phyloP scores from a whole-genome alignment of 2,329 filamentous ascomycete genomes.

The Neofusicoccum ribis region DNA sequence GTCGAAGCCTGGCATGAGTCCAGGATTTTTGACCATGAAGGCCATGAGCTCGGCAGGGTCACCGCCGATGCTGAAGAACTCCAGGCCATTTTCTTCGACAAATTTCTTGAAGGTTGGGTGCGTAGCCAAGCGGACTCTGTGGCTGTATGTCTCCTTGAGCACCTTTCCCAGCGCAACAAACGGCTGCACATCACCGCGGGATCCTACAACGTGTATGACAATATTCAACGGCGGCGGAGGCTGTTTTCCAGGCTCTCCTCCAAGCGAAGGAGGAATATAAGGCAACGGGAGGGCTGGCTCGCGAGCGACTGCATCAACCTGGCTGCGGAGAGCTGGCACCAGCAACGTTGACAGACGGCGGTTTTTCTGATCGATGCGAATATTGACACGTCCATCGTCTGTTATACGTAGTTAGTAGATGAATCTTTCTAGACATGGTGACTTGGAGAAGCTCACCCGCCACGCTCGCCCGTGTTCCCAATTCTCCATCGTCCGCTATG shows the following conservation, averaged over 20 bases:
- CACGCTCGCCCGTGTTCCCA: slow-evolving; percentile 53
- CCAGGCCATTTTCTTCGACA: slow-evolving; percentile 50
- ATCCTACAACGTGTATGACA: slow-evolving; percentile 52
- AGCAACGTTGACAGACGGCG: slow-evolving; percentile 38
- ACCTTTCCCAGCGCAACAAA: slow-evolving; percentile 53
- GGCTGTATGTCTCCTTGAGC: slow-evolving; percentile 49
- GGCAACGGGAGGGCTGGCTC: slow-evolving; percentile 62
- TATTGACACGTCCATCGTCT: slow-evolving; percentile 43
- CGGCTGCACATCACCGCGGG: slow-evolving; percentile 52
- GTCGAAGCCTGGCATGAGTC: slow-evolving; percentile 79
- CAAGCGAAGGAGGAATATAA: slow-evolving; percentile 73
- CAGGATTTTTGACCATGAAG: slow-evolving; percentile 89
- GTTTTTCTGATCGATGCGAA: slow-evolving; percentile 41
- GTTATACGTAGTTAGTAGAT: background rate
- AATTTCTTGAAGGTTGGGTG: slow-evolving; percentile 52
- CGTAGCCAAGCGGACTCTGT: slow-evolving; percentile 50
- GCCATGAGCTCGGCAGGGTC: slow-evolving; percentile 59
- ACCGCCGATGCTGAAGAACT: slow-evolving; percentile 54
- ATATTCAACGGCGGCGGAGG: slow-evolving; percentile 51
- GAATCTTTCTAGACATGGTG: background rate
- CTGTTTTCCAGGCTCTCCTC: slow-evolving; percentile 60
- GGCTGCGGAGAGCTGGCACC: slow-evolving; percentile 39
- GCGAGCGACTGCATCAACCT: slow-evolving; percentile 42
- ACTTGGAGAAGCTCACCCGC: slow-evolving; percentile 14
- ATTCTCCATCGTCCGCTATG: slow-evolving; percentile 37